Percentiles rank a stretch among this genome's conserved stretches.
Evolutionary conservation across 2,329 filamentous ascomycete species (phyloP).

Genomic region (Chaetomiaceae sp.): DNA sequence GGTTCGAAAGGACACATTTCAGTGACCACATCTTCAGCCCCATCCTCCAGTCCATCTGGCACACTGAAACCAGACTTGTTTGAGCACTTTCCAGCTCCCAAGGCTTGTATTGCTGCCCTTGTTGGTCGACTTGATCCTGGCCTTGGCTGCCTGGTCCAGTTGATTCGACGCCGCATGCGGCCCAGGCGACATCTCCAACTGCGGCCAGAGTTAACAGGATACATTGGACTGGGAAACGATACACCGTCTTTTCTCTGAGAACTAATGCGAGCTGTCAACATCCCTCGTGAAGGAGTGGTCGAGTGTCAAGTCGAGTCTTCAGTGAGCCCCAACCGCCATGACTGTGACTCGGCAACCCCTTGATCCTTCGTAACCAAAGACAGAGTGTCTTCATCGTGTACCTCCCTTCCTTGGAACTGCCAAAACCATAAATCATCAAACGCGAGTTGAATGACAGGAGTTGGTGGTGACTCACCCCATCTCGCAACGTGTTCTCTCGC

Average conservation of each 20-base stretch:
- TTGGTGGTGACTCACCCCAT: neutral
- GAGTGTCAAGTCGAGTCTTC: too few relatives aligned
- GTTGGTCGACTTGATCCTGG: neutral
- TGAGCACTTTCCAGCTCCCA: neutral
- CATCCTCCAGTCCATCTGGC: too few relatives aligned
- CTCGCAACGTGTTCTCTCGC: conserved; percentile 5
- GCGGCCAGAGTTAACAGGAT: too few relatives aligned
- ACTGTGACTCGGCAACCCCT: too few relatives aligned
- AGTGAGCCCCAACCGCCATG: too few relatives aligned
- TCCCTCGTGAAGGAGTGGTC: too few relatives aligned
- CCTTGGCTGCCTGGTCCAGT: neutral
- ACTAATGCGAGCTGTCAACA: too few relatives aligned
- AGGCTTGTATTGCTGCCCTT: neutral
- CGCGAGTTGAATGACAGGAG: too few relatives aligned
- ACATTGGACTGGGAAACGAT: too few relatives aligned
- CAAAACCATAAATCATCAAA: neutral
- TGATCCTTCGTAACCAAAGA: neutral
- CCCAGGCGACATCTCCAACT: too few relatives aligned
- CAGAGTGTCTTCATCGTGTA: neutral
- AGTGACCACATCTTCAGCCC: neutral
- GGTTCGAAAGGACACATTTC: conserved; percentile 16
- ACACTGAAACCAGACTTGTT: neutral
- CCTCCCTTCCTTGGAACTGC: neutral
- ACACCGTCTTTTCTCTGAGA: too few relatives aligned
- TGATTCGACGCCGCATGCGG: neutral